Base-by-base conservation (phyloP, 2,329 filamentous ascomycete species). In the Cyanodermella asteris region DNA sequence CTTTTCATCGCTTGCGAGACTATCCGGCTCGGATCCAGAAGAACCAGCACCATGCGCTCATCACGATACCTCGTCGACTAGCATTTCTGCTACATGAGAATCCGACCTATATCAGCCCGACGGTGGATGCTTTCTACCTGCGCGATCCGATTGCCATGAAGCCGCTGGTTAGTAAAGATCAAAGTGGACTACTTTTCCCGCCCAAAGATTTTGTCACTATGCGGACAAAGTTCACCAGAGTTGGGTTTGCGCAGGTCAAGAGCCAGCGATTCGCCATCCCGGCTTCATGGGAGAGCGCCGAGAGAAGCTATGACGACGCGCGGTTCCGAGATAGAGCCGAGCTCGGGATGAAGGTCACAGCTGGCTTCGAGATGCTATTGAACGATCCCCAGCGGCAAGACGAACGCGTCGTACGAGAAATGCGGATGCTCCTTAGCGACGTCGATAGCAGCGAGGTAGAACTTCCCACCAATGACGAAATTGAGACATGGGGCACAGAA, bases 81-180 rank as follows among this genome's bases (percentile, higher is more conserved):
- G 84, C 81, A 5, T 72, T 72, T 35, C 57, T 94, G 18, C 52
- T 97, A 3, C 75, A 84, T 37, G 52, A 64, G 21, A 66, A 71
- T 13, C 77, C 82, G 1, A 63, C 70, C 10, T 70, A 75, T 31
- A 69, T 94, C 29, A 72, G 81, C 3, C 69, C 81, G 0, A 81
- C 80, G 2, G 65, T 84, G 3, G 90, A 97, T 46, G 70, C 75
- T 1, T 94, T 97, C 47, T 94, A 94, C 45, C 61, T 91, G 9
- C 70, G 87, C 32, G 82, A 94, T 39, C 72, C 80, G 0, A 59
- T 80, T 29, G 61, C 72, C 1, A 49, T 93, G 21, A 72, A 72
- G 28, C 64, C 70, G 1, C 53, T 91, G 4, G 53, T 70, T 28
- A 59, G 60, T 3, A 53, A 60, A 26, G 55, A 61, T 17, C 46